phyloP scores from a whole-genome alignment of 2,329 filamentous ascomycete genomes.

The Geoglossum cookeanum region DNA sequence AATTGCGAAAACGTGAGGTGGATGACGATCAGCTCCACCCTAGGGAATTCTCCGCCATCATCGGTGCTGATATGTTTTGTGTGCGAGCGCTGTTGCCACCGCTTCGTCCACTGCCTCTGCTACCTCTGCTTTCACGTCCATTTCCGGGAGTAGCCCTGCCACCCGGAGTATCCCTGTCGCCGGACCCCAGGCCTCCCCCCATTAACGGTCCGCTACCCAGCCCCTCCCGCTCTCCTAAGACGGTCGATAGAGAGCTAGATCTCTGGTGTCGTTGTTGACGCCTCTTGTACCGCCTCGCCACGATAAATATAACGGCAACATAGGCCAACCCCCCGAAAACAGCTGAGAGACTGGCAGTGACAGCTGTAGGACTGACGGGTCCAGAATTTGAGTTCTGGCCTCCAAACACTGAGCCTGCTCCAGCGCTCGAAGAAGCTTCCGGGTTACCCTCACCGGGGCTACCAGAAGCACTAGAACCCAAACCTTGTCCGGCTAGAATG shows the following conservation, averaged over 20 bases:
- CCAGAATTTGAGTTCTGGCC: conserved; percentile 26
- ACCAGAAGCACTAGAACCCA: conserved; percentile 13
- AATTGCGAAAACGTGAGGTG: not conserved
- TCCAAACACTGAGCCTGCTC: conserved; percentile 30
- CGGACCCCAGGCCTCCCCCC: conserved; percentile 40
- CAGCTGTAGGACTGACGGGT: conserved; percentile 27
- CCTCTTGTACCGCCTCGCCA: conserved; percentile 78
- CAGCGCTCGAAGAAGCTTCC: conserved; percentile 16
- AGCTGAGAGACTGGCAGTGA: conserved; percentile 55
- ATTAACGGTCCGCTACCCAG: conserved; percentile 34
- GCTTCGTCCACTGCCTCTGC: conserved; percentile 20
- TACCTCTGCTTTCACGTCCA: conserved; percentile 19
- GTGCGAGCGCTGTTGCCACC: conserved; percentile 49
- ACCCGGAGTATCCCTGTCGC: conserved; percentile 20
- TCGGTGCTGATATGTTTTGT: conserved; percentile 67
- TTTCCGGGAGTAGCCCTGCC: conserved; percentile 25
- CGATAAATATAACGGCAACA: conserved; percentile 83
- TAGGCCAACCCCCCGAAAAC: conserved; percentile 69
- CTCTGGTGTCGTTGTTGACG: conserved; percentile 62
- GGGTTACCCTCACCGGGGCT: conserved; percentile 23
- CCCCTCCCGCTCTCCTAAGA: conserved; percentile 7
- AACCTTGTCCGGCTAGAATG: conserved; percentile 30
- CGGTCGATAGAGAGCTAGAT: conserved; percentile 47
- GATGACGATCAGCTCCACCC: conserved; percentile 60
- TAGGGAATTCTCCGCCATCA: conserved; percentile 84